Evolutionary conservation across 169 alveolate genomes (phyloP), one percentile per base, ranked within the genome.

Genomic region (Plasmodium vivax): DNA sequence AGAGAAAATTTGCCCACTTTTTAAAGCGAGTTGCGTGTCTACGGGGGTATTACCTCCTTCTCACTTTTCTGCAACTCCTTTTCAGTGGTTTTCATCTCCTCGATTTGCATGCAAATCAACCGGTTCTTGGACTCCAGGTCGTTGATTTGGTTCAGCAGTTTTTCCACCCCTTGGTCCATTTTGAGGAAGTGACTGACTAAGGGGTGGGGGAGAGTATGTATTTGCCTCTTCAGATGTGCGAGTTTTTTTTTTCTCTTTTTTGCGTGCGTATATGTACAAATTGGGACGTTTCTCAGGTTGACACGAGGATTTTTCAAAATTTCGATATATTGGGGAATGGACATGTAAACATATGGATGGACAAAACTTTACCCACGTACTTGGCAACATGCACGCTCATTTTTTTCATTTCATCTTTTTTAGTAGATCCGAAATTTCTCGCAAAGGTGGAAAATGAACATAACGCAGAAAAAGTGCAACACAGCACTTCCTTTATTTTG

Each of bases 51-150:
- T 88, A 88, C 94, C 51, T 88, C 94, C 58, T 88, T 88, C 82
- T 88, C 94, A 41, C 83, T 88, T 88, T 88, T 88, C 36, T 88
- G 87, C 77, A 88, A 88, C 80, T 88, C 94, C 83, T 80, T 88
- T 80, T 88, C 91, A 56, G 94, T 88, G 32, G 90, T 88, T 88
- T 88, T 88, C 62, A 88, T 41, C 71, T 88, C 94, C 43, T 88
- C 94, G 45, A 88, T 88, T 77, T 88, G 84, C 36, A 88, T 88
- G 45, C 62, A 54, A 45, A 88, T 88, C 82, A 88, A 81, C 54
- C 94, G 83, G 77, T 88, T 88, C 73, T 88, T 88, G 3, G 94
- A 88, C 51, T 88, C 94, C 85, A 88, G 19, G n/a, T 88, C 94
- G 56, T 58, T 81, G 68, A 88, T 80, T 51, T 88, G 94, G 56